A percentile compares a stretch with the other conserved stretches of the same genome.
Evolutionary conservation across 768 basidiomycete genomes (phyloP).

Genomic region (Gloeopeniophorella convolvens): DNA sequence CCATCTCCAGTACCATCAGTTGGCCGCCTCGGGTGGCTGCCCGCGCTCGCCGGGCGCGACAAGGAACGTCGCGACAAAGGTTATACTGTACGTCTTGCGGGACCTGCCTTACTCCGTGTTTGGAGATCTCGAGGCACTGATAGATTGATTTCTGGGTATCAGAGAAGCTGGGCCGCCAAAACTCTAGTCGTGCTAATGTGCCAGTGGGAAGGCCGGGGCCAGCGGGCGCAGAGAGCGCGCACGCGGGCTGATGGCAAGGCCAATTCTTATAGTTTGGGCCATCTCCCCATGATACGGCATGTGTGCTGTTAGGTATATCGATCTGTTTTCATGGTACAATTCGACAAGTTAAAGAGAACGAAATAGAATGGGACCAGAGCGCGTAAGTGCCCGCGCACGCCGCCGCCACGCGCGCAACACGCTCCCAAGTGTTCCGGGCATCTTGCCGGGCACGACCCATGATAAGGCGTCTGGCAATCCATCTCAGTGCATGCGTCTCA

Average conservation of each 20-base stretch:
- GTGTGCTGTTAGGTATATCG: too few species aligned
- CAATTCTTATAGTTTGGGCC: too few species aligned
- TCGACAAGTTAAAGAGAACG: too few species aligned
- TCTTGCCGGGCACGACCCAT: too few species aligned
- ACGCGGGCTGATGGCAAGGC: slow-evolving; percentile 28
- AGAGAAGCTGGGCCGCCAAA: slow-evolving; percentile 54
- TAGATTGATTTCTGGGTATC: slow-evolving; percentile 83
- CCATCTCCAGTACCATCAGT: slow-evolving; percentile 81
- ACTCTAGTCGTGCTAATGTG: slow-evolving; percentile 74
- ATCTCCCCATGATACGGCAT: too few species aligned
- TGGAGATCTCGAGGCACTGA: slow-evolving; percentile 63
- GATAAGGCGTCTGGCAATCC: too few species aligned
- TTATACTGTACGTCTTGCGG: slow-evolving; percentile 78
- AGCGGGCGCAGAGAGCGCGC: slow-evolving; percentile 42
- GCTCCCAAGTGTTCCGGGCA: too few species aligned
- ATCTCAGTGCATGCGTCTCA: too few species aligned
- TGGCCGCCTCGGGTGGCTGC: slow-evolving; percentile 89
- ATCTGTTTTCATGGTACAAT: too few species aligned
- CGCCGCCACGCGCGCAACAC: too few species aligned
- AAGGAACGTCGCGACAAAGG: slow-evolving; percentile 92
- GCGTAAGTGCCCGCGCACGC: too few species aligned
- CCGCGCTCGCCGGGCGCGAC: slow-evolving; percentile 96
- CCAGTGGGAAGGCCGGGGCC: slow-evolving; percentile 65
- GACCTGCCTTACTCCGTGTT: slow-evolving; percentile 51
- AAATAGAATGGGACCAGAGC: too few species aligned